These are phyloP conservation scores for Xylaria bambusicola DNA, from an alignment of 495 filamentous ascomycete species.

Conservation along the genomic window DNA sequence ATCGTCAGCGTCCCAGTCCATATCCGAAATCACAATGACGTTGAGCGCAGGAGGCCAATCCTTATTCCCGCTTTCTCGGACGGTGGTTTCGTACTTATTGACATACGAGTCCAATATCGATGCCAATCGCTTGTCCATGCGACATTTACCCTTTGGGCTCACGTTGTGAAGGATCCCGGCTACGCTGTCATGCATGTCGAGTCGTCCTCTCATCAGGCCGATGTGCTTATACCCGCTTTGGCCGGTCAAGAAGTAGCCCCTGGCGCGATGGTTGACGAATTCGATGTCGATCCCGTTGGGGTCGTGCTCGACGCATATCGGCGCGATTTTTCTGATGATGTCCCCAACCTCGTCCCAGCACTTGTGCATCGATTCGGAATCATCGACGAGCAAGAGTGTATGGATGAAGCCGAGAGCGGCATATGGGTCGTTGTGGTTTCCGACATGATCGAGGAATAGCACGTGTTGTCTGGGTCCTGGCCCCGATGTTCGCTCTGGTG, in stretches of 20 bases:
- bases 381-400: constrained; percentile 83
- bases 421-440: background rate
- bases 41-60: constrained; percentile 70
- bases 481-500: background rate
- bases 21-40: constrained; percentile 83
- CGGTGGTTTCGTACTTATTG: constrained; percentile 15
- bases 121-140: constrained; percentile 63
- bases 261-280: constrained; percentile 68
- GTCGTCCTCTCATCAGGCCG: constrained; percentile 61
- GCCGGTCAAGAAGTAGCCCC: constrained; percentile 41
- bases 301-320: constrained; percentile 75
- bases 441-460: background rate
- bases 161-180: constrained; percentile 57
- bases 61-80: constrained; percentile 37
- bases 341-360: constrained; percentile 70
- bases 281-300: constrained; percentile 79
- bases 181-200: constrained; percentile 50
- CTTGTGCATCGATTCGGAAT: constrained; percentile 79
- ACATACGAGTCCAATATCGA: constrained; percentile 67
- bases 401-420: constrained; percentile 63
- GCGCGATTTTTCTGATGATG: constrained; percentile 70
- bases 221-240: constrained; percentile 58
- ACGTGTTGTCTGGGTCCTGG: background rate
- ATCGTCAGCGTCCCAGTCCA: constrained; percentile 38
- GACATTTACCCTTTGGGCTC: constrained; percentile 20